A percentile compares a stretch with the other conserved stretches of the same genome.
Conservation (phyloP, 805 yeast genomes). For the Ogataea glucozyma region DNA sequence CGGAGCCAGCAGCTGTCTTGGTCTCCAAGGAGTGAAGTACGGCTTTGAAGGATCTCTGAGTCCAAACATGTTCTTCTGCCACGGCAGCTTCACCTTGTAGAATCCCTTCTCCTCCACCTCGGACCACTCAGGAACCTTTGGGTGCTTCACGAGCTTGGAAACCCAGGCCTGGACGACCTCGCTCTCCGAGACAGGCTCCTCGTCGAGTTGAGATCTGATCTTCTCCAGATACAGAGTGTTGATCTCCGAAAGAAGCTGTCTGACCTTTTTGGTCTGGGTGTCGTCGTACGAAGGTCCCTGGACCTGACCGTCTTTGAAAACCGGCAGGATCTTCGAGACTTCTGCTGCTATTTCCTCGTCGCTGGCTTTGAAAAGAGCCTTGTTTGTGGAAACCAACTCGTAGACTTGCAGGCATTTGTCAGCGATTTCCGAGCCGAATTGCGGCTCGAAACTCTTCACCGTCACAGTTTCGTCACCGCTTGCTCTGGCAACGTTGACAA, state of each 20-base stretch:
- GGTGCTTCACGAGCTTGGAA: conserved; percentile 43
- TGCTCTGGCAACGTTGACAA: conserved; percentile 36
- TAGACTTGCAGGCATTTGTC: conserved; percentile 39
- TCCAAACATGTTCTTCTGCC: conserved; percentile 82
- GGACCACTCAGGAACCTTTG: conserved; percentile 37
- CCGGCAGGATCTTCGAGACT: conserved; percentile 44
- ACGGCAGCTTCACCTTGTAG: conserved; percentile 62
- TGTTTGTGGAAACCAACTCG: conserved; percentile 28
- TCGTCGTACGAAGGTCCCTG: conserved; percentile 33
- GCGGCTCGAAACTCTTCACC: conserved; percentile 35
- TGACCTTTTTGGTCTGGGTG: conserved; percentile 33
- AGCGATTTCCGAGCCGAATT: conserved; percentile 38
- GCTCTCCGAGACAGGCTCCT: conserved; percentile 29
- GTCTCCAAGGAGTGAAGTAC: conserved; percentile 96
- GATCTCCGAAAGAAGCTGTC: conserved; percentile 37
- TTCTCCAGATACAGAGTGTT: conserved; percentile 35
- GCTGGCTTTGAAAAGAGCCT: conserved; percentile 24
- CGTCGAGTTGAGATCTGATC: conserved; percentile 30
- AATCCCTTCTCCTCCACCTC: conserved; percentile 36
- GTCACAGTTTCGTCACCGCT: conserved; percentile 26
- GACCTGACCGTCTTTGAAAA: conserved; percentile 31
- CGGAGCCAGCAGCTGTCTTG: conserved; percentile 90
- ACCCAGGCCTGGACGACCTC: conserved; percentile 47
- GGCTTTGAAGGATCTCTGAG: conserved; percentile 74
- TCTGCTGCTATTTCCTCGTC: conserved; percentile 49